Evolutionary conservation across 1,284 basidiomycete species (phyloP).

Genomic region (Megacollybia platyphylla): DNA sequence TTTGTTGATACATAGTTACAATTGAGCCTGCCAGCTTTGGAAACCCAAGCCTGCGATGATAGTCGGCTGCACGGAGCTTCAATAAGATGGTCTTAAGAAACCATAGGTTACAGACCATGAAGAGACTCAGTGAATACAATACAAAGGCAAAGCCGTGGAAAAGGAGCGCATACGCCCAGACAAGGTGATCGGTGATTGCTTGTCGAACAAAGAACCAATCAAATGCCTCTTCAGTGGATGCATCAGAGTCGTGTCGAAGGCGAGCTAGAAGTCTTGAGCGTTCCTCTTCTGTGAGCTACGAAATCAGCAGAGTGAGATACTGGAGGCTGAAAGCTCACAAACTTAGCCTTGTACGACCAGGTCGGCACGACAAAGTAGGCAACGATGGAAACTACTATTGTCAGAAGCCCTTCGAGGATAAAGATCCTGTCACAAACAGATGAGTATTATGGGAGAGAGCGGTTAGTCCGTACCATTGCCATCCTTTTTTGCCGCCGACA

Average conservation of each 20-base stretch:
- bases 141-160: constrained; percentile 58
- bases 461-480: constrained; percentile 29
- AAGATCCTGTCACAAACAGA: constrained; percentile 33
- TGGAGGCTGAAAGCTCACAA: constrained; percentile 20
- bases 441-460: neutral
- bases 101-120: constrained; percentile 23
- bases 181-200: constrained; percentile 44
- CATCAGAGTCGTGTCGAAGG: constrained; percentile 40
- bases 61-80: constrained; percentile 26
- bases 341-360: constrained; percentile 43
- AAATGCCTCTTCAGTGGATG: constrained; percentile 33
- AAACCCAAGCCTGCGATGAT: constrained; percentile 51
- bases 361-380: constrained; percentile 47
- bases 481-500: constrained; percentile 38
- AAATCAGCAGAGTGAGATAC: neutral
- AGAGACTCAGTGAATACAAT: constrained; percentile 40
- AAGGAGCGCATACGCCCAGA: constrained; percentile 53
- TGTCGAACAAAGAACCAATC: constrained; percentile 37
- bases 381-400: constrained; percentile 28
- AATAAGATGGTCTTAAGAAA: neutral
- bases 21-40: constrained; percentile 45
- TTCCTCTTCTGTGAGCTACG: constrained; percentile 35
- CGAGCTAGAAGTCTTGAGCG: constrained; percentile 31
- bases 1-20: constrained; percentile 18
- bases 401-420: constrained; percentile 46